Evolutionary conservation across 345 rosid species (phyloP).

Genomic region (Combretum micranthum): DNA sequence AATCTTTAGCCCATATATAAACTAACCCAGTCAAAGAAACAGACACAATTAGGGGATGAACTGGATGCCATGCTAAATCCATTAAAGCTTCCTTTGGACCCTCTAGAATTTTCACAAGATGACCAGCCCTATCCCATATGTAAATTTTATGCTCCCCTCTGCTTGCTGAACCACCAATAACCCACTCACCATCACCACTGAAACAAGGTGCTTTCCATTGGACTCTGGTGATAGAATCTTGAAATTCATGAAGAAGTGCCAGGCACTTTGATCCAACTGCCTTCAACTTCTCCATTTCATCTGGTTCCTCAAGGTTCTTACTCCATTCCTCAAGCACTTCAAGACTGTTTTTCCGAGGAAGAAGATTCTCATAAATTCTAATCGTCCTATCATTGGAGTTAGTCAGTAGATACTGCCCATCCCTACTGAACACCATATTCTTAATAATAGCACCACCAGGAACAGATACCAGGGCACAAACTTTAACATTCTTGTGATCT

Average conservation of each 20-base stretch:
- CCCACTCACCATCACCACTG: slow-evolving; percentile 99
- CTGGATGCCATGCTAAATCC: slow-evolving; percentile 99
- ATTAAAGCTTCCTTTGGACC: slow-evolving; percentile 97
- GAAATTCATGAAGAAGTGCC: slow-evolving; percentile 81
- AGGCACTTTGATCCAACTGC: slow-evolving; percentile 74
- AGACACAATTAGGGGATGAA: slow-evolving; percentile 86
- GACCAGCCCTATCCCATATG: slow-evolving; percentile 97
- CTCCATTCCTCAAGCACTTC: slow-evolving; percentile 35
- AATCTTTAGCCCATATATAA: slow-evolving; percentile 98
- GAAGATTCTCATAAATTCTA: slow-evolving; percentile 88
- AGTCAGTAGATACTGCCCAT: slow-evolving; percentile 88
- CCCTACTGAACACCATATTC: slow-evolving; percentile 83
- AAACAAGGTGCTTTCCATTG: slow-evolving; percentile 99
- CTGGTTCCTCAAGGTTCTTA: slow-evolving; percentile 39
- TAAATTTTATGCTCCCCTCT: slow-evolving; percentile 99
- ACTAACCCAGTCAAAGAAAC: slow-evolving; percentile 89
- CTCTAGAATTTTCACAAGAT: slow-evolving; percentile 96
- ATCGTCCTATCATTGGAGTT: slow-evolving; percentile 89
- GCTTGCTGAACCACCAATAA: slow-evolving; percentile 92
- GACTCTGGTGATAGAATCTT: slow-evolving; percentile 89
- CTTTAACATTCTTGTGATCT: slow-evolving; percentile 56
- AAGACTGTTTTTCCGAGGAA: slow-evolving; percentile 64
- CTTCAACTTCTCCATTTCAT: slow-evolving; percentile 66
- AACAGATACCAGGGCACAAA: slow-evolving; percentile 62
- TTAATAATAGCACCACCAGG: slow-evolving; percentile 70